A percentile compares a stretch with the other conserved stretches of the same genome.
phyloP scores from a whole-genome alignment of 805 yeast species.

The Nakazawaea populi region DNA sequence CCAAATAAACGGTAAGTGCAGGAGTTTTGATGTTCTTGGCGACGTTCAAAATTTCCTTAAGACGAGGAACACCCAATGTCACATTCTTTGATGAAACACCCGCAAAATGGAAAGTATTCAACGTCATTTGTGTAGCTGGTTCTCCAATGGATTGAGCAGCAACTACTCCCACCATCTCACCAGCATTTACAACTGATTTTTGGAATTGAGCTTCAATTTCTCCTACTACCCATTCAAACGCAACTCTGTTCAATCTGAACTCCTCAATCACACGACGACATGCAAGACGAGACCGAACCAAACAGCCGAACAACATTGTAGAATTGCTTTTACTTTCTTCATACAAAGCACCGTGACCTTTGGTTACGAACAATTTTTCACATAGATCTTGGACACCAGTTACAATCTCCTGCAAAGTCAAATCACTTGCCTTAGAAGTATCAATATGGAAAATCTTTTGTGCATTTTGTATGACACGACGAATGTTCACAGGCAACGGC shows the following conservation, averaged over 20 bases:
- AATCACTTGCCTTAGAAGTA: constrained; percentile 82
- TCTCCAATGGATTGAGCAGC: constrained; percentile 98
- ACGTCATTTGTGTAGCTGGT: constrained; percentile 97
- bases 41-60: constrained; percentile 95
- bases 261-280: constrained; percentile 90
- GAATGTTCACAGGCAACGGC: constrained; percentile 96
- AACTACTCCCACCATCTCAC: constrained; percentile 97
- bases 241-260: constrained; percentile 72
- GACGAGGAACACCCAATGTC: constrained; percentile 95
- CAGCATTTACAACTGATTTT: constrained; percentile 88
- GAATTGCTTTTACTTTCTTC: constrained; percentile 92
- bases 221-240: constrained; percentile 95
- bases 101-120: constrained; percentile 96
- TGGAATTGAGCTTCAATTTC: constrained; percentile 92
- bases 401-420: constrained; percentile 79
- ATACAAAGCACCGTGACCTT: constrained; percentile 72
- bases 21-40: constrained; percentile 99
- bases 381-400: constrained; percentile 64
- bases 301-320: constrained; percentile 80
- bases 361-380: constrained; percentile 62
- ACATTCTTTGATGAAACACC: constrained; percentile 97
- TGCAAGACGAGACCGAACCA: constrained; percentile 88
- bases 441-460: constrained; percentile 96
- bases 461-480: constrained; percentile 95
- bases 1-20: constrained; percentile 90